phyloP scores from a whole-genome alignment of 2,329 filamentous ascomycete species.

The Acarospora socialis region DNA sequence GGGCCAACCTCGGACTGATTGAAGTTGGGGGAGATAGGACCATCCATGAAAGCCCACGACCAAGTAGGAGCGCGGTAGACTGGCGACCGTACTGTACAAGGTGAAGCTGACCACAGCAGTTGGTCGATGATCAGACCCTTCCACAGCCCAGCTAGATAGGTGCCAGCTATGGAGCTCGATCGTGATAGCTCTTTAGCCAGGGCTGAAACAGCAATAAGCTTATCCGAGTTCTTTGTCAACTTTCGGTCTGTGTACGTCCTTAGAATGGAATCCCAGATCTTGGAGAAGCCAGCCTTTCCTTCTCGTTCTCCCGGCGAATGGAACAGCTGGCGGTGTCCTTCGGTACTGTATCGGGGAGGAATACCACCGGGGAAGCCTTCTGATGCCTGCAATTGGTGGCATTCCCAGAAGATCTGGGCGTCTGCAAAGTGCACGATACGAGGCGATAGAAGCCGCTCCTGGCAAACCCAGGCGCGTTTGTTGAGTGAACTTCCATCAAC shows the following conservation, averaged over 20 bases:
- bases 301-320: too few relatives aligned
- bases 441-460: slow-evolving; percentile 15
- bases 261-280: slow-evolving; percentile 2
- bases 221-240: slow-evolving; percentile 1
- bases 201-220: slow-evolving; percentile 2
- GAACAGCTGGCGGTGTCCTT: too few relatives aligned
- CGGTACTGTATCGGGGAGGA: too few relatives aligned
- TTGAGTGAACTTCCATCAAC: too few relatives aligned
- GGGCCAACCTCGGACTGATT: background rate
- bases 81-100: background rate
- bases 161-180: background rate
- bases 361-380: background rate
- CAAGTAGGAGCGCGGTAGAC: slow-evolving; percentile 1
- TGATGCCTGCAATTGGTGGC: slow-evolving; percentile 4
- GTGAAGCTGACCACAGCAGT: slow-evolving; percentile 2
- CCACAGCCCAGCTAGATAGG: slow-evolving; percentile 2
- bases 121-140: background rate
- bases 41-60: slow-evolving; percentile 2
- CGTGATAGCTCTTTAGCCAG: background rate
- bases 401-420: slow-evolving; percentile 15
- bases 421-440: slow-evolving; percentile 14
- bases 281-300: too few relatives aligned
- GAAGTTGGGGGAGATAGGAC: background rate
- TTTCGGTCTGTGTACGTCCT: background rate
- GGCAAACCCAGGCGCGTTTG: slow-evolving; percentile 16